Conservation (phyloP, 2,329 filamentous ascomycete genomes). For the Colletotrichum godetiae region DNA sequence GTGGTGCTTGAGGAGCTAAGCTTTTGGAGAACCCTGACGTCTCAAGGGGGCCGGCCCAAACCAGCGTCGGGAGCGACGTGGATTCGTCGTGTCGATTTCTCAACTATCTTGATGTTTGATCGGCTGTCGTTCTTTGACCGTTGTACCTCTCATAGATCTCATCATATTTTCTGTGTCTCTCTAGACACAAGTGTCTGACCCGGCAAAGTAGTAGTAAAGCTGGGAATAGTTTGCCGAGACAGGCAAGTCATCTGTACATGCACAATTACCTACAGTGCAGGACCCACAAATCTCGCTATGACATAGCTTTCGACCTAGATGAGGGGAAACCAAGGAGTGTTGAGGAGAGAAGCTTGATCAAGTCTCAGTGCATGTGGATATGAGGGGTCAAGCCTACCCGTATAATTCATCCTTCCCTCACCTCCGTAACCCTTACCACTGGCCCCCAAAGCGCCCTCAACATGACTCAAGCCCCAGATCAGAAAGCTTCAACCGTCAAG, state of each 20-base stretch:
- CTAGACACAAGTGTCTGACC: background rate
- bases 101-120: background rate
- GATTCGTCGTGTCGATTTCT: background rate
- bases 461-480: background rate
- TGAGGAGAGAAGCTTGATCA: background rate
- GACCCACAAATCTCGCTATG: background rate
- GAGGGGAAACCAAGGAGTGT: background rate
- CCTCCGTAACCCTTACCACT: background rate
- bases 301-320: background rate
- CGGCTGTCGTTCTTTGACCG: background rate
- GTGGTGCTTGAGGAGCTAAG: background rate
- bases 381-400: background rate
- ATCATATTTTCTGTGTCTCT: background rate
- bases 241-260: background rate
- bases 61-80: no score
- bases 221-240: background rate
- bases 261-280: background rate
- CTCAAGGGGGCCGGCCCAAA: background rate
- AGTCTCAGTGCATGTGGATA: background rate
- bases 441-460: background rate
- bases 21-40: background rate
- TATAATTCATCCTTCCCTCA: background rate
- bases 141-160: background rate
- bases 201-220: background rate
- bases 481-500: constrained; percentile 42